phyloP scores from a whole-genome alignment of 768 basidiomycete genomes.

The Paxillus ammoniavirescens region DNA sequence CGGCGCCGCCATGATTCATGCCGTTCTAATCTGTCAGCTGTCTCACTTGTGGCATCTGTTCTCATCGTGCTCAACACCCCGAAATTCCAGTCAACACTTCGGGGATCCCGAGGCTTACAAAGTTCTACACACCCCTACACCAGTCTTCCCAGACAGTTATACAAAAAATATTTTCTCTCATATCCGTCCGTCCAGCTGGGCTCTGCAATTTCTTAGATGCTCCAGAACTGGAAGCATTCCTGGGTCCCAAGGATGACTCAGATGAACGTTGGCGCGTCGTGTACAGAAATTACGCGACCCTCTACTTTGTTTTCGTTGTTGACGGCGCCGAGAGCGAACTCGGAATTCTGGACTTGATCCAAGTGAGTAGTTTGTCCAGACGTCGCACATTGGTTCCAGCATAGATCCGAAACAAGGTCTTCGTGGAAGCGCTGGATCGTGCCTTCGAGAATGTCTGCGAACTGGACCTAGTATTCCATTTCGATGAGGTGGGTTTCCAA shows the following conservation, averaged over 20 bases:
- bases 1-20: constrained; percentile 65
- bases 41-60: constrained; percentile 11
- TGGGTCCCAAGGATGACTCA: constrained; percentile 49
- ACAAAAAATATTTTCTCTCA: constrained; percentile 86
- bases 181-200: constrained; percentile 75
- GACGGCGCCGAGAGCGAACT: constrained; percentile 96
- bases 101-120: constrained; percentile 79
- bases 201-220: constrained; percentile 98
- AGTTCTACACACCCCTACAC: constrained; percentile 84
- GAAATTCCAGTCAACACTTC: constrained; percentile 80
- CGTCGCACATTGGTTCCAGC: background rate
- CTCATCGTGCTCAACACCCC: constrained; percentile 19
- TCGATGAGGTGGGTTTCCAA: constrained; percentile 75
- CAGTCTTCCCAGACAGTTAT: constrained; percentile 62
- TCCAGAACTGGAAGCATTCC: constrained; percentile 75
- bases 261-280: constrained; percentile 81
- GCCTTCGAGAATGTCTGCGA: constrained; percentile 99
- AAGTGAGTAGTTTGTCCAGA: constrained; percentile 51
- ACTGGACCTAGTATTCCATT: constrained; percentile 96
- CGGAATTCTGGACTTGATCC: constrained; percentile 93
- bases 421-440: constrained; percentile 94
- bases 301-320: constrained; percentile 97
- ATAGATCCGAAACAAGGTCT: constrained; percentile 51
- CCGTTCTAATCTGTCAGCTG: constrained; percentile 76
- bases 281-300: constrained; percentile 92